These are phyloP conservation scores for Mucor piriformis DNA, from an alignment of 371 early-diverging fungal species.

Conservation along the genomic window DNA sequence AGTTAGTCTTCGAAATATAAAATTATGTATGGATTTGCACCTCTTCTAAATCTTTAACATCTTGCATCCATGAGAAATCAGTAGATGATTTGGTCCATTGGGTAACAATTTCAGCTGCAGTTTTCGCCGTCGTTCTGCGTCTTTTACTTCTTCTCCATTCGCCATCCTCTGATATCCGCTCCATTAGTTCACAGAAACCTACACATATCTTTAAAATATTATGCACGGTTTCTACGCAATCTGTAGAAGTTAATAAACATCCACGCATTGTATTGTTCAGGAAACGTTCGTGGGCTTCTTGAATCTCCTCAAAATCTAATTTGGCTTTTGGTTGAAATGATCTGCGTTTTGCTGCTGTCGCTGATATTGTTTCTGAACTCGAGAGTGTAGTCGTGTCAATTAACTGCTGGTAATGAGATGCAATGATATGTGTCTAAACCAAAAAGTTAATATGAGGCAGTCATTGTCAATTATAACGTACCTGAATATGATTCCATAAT, in stretches of 20 bases:
- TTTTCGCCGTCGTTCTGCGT: slow-evolving; percentile 24
- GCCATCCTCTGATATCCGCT: slow-evolving; percentile 31
- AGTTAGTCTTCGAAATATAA: background rate
- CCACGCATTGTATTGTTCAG: slow-evolving; percentile 51
- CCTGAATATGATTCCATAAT: slow-evolving; percentile 81
- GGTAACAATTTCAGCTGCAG: slow-evolving; percentile 45
- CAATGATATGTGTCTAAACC: slow-evolving; percentile 60
- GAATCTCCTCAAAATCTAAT: slow-evolving; percentile 63
- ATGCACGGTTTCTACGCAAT: slow-evolving; percentile 38
- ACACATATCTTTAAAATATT: slow-evolving; percentile 42
- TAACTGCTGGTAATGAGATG: slow-evolving; percentile 33
- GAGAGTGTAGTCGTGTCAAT: slow-evolving; percentile 24
- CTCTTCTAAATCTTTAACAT: slow-evolving; percentile 26
- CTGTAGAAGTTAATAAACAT: slow-evolving; percentile 50
- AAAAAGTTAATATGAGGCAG: slow-evolving; percentile 5
- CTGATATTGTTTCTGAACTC: background rate
- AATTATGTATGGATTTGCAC: background rate
- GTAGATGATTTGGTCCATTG: slow-evolving; percentile 36
- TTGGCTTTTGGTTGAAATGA: slow-evolving; percentile 15
- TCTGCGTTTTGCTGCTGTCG: background rate
- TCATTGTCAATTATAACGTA: slow-evolving; percentile 15
- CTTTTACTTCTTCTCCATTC: slow-evolving; percentile 31
- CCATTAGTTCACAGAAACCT: slow-evolving; percentile 42
- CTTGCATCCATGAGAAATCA: slow-evolving; percentile 14
- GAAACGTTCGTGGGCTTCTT: slow-evolving; percentile 52